These are phyloP conservation scores for Willaertia magna DNA, from an alignment of 208 protist genomes.

Conservation along the genomic window DNA sequence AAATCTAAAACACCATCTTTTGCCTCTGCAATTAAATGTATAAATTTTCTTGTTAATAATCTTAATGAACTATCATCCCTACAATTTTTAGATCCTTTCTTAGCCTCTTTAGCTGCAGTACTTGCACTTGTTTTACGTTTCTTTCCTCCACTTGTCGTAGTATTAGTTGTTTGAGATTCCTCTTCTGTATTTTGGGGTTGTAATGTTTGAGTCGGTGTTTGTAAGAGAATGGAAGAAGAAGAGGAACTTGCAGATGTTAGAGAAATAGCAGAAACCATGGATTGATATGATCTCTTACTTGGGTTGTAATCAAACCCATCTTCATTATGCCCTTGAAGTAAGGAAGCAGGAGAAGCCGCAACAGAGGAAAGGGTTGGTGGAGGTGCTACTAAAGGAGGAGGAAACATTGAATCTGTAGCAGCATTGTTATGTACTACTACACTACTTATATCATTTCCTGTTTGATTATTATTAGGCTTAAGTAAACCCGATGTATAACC, in stretches of 20 bases:
- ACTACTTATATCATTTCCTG: too few relatives aligned
- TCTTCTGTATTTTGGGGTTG: too few relatives aligned
- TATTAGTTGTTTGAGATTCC: not conserved
- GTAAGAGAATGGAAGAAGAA: too few relatives aligned
- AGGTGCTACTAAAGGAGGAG: not conserved
- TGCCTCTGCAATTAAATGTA: slow-evolving; percentile 11
- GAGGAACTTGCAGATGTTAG: not conserved
- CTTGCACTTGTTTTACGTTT: not conserved
- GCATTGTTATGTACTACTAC: too few relatives aligned
- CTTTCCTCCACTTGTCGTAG: not conserved
- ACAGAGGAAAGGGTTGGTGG: not conserved
- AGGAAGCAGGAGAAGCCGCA: not conserved
- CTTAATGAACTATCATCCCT: not conserved
- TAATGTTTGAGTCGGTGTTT: not conserved
- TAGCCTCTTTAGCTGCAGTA: not conserved
- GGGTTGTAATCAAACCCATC: too few relatives aligned
- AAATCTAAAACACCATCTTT: slow-evolving; percentile 40
- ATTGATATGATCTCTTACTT: not conserved
- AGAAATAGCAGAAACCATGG: not conserved
- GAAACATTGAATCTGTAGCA: too few relatives aligned
- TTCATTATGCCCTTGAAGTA: too few relatives aligned
- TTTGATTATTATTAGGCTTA: too few relatives aligned
- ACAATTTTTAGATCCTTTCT: not conserved
- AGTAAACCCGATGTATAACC: too few relatives aligned
- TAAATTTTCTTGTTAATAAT: not conserved